Evolutionary conservation across 2,329 filamentous ascomycete genomes (phyloP), one percentile per base, ranked within the genome.

Genomic region (Lasiodiplodia sp.): DNA sequence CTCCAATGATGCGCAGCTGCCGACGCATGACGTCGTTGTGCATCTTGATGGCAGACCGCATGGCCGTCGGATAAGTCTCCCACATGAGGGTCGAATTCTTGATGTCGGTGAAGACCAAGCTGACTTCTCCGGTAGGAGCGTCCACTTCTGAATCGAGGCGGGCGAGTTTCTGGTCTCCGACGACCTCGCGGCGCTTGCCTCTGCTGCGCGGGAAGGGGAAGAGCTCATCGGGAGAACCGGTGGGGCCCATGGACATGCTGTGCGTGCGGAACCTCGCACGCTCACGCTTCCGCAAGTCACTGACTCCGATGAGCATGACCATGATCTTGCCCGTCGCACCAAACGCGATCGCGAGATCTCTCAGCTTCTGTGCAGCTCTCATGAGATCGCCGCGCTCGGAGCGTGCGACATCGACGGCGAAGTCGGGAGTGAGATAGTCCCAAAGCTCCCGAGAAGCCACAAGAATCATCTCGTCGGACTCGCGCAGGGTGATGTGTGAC

Each of bases 61-160:
- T 99, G 23, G 96, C 94, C 70, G 92, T 92, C 0, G 94, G 93
- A 77, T 95, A 96, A 67, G 93, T 94, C 80, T 99, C 96, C 96
- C 96, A 99, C 7, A 99, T 84, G 49, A 92, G 90, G 0, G 96
- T 99, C 28, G 95, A 98, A 82, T 95, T 97, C 85, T 98, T 98
- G 86, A 99, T 99, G 83, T 99, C 96, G 0, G 96, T 99, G 79
- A 99, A 99, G 62, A 97, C 94, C 76, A 99, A 93, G 52, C 93
- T 92, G 60, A 98, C 89, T 75, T 97, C 93, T 57, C 95, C 95
- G 1, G 90, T 93, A 0, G 96, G 96, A 14, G 96, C 93, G 70
- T 95, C 92, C 62, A 98, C 94, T 81, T 97, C 95, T 66, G 92
- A 90, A 72, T 96, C 93, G 37, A 98, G 89, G 58, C 95, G 89